Percentiles rank a stretch among this genome's conserved stretches.
Evolutionary conservation across 805 yeast genomes (phyloP).

Genomic region (Jamesozyma hellenica): DNA sequence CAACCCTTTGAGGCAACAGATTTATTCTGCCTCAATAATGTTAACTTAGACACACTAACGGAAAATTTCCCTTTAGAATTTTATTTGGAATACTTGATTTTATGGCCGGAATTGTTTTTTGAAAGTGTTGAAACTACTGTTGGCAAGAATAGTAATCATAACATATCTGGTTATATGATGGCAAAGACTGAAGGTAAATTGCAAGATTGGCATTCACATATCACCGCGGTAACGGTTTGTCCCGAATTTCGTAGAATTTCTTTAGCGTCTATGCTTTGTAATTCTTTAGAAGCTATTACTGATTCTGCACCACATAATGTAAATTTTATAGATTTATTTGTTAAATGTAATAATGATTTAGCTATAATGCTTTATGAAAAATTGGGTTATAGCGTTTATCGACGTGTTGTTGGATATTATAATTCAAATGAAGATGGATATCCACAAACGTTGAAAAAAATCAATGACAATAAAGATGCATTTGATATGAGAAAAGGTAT

Average conservation of each 20-base stretch:
- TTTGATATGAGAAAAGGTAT: conserved; percentile 72
- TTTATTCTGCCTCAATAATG: conserved; percentile 56
- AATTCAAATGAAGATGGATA: conserved; percentile 43
- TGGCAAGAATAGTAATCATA: conserved; percentile 14
- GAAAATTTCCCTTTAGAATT: conserved; percentile 83
- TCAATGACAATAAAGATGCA: conserved; percentile 70
- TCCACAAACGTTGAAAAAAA: conserved; percentile 31
- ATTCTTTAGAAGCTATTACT: conserved; percentile 61
- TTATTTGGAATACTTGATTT: conserved; percentile 69
- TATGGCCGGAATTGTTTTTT: conserved; percentile 87
- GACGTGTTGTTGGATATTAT: conserved; percentile 87
- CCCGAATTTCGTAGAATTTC: conserved; percentile 78
- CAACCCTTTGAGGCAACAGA: conserved; percentile 85
- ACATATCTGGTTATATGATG: conserved; percentile 71
- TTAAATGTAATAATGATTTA: conserved; percentile 69
- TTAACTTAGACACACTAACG: conserved; percentile 81
- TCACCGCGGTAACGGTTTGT: conserved; percentile 88
- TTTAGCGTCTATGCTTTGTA: conserved; percentile 70
- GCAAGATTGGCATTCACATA: conserved; percentile 91
- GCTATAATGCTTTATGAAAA: conserved; percentile 80
- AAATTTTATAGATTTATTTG: conserved; percentile 83
- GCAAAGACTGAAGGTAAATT: conserved; percentile 89
- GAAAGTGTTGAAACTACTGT: conserved; percentile 48
- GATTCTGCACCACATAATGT: conserved; percentile 72
- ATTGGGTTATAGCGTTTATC: conserved; percentile 71